Evolutionary conservation across 148 eudicot genomes (phyloP).

Genomic region (Silene latifolia): DNA sequence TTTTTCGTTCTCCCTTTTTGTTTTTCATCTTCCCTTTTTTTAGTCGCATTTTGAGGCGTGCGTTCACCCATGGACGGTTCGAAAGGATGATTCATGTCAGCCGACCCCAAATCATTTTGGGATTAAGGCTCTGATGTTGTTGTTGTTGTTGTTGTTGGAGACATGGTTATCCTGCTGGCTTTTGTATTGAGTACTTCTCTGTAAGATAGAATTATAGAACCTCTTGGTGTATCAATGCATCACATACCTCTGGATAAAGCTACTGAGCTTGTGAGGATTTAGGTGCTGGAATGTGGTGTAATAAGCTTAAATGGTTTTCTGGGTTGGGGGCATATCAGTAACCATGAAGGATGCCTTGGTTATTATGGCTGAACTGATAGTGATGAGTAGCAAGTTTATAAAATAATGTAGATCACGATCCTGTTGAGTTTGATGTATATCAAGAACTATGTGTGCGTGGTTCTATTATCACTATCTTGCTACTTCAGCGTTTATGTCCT

Average conservation of each 20-base stretch:
- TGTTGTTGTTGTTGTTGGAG: too few species aligned
- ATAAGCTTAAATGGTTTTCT: not conserved
- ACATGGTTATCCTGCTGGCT: not conserved
- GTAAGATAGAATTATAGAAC: not conserved
- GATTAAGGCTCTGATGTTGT: too few species aligned
- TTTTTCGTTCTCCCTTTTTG: too few species aligned
- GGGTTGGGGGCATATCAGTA: not conserved
- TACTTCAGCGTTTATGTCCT: not conserved
- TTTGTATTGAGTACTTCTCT: not conserved
- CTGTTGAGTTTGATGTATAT: not conserved
- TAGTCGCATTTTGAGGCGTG: too few species aligned
- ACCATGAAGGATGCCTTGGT: not conserved
- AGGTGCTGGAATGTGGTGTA: not conserved
- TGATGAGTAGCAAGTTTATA: not conserved
- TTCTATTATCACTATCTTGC: not conserved
- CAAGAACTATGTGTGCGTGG: slow-evolving; percentile 1
- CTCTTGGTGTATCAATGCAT: not conserved
- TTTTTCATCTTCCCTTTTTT: too few species aligned
- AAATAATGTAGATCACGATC: not conserved
- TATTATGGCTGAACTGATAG: not conserved
- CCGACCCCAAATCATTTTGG: too few species aligned
- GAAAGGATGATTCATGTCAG: too few species aligned
- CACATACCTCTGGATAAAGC: not conserved
- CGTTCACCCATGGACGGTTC: too few species aligned
- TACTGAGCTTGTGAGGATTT: slow-evolving; percentile 1